Evolutionary conservation across 83 land plant genomes (phyloP).

Genomic region (Thuja plicata): DNA sequence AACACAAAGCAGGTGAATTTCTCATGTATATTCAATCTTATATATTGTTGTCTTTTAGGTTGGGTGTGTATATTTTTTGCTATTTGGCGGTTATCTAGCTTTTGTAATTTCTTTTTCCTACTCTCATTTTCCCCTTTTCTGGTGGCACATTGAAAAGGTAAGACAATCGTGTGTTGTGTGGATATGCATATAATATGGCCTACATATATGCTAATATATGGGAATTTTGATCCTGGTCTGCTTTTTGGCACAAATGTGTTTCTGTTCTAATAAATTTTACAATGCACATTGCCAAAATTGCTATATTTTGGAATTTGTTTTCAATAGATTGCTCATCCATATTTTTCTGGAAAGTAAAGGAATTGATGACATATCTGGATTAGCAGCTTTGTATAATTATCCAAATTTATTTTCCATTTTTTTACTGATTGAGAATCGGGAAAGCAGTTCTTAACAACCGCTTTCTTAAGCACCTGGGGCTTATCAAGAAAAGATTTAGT

Average conservation of each 20-base stretch:
- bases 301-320: background rate
- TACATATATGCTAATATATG: background rate
- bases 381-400: background rate
- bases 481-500: background rate
- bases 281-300: background rate
- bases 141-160: background rate
- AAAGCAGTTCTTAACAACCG: background rate
- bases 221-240: background rate
- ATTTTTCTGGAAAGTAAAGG: background rate
- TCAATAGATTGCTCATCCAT: background rate
- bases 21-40: background rate
- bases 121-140: background rate
- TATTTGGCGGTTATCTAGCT: background rate
- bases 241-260: background rate
- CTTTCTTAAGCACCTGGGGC: background rate
- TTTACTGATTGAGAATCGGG: background rate
- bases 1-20: conserved; percentile 65
- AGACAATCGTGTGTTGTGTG: background rate
- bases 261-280: background rate
- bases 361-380: background rate
- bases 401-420: background rate
- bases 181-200: background rate
- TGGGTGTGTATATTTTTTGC: background rate
- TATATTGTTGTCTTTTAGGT: background rate
- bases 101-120: background rate